A percentile compares a stretch with the other conserved stretches of the same genome.
phyloP scores from a whole-genome alignment of 2,329 filamentous ascomycete species.

The Fusarium virguliforme region DNA sequence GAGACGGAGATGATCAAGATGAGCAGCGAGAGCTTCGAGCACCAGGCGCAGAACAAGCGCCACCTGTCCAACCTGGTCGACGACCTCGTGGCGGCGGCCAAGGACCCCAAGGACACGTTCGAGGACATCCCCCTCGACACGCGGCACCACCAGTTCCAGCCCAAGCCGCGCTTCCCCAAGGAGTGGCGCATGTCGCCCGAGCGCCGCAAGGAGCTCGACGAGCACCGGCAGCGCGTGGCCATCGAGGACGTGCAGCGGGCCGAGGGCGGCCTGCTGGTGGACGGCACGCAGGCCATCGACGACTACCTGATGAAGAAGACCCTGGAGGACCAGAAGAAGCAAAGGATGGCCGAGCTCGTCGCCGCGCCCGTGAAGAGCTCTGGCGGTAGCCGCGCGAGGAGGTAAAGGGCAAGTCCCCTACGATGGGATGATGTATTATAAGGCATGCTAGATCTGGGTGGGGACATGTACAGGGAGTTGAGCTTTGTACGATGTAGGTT shows the following conservation, averaged over 20 bases:
- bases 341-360: constrained; percentile 55
- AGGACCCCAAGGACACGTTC: constrained; percentile 85
- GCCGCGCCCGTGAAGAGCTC: constrained; percentile 43
- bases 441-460: constrained; percentile 39
- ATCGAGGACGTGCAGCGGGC: constrained; percentile 70
- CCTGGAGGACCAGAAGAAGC: constrained; percentile 55
- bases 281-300: constrained; percentile 69
- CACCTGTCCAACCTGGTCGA: constrained; percentile 87
- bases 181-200: constrained; percentile 86
- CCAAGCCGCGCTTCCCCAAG: constrained; percentile 80
- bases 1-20: constrained; percentile 87
- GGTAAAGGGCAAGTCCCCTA: constrained; percentile 26
- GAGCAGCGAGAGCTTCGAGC: constrained; percentile 89
- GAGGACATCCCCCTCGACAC: constrained; percentile 92
- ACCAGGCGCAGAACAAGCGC: constrained; percentile 97
- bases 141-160: constrained; percentile 83
- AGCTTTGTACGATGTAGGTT: constrained; percentile 50
- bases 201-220: constrained; percentile 76
- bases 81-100: constrained; percentile 81
- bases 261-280: constrained; percentile 71
- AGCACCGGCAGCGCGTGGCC: constrained; percentile 67
- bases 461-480: constrained; percentile 44
- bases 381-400: constrained; percentile 45
- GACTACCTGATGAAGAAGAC: constrained; percentile 54
- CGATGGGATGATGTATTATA: constrained; percentile 48